Evolutionary conservation across 139 green algal genomes (phyloP), one percentile per base, ranked within the genome.

Genomic region (Tetraselmis chui): DNA sequence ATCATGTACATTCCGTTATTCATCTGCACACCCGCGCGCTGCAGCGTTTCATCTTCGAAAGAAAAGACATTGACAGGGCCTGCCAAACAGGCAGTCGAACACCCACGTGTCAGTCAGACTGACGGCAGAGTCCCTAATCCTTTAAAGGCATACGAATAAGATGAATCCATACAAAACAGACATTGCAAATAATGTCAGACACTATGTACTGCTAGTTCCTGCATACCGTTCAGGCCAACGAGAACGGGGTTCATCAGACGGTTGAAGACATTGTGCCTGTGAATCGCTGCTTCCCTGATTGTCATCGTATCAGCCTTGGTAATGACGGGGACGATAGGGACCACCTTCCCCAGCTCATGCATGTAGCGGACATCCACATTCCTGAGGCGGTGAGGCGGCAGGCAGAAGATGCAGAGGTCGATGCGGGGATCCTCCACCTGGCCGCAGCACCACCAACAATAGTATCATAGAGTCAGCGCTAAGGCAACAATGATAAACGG

Each of bases 281-380:
- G 90, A 31, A 75, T 88, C 31, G 86, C 85, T 24, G 89, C 90
- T 85, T 95, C 92, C 2, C 84, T 59, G 59, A 92, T 93, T 22
- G 89, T 95, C 92, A 95, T 95, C 2, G 90, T 94, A 83, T 95
- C 92, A 0, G 90, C 88, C 80, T 95, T 95, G 59, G 88, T 93
- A 2, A 95, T 87, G 1, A 95, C 84, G 0, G 92, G 92, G 83
- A 95, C 85, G 59, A 95, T 89, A 2, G 92, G 91, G 75, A 93
- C 91, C 22, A 87, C 77, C 45, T 88, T 88, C 77, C 85, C 91
- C 85, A 93, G 83, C 84, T 93, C 88, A 28, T 76, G 30, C 86
- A 87, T 89, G 88, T 86, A 88, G 76, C 81, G 81, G 1, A 30
- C 32, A 32, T 28, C 92, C 1, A 92, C 85, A 28, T 88, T 83